Evolutionary conservation across 148 eudicot species (phyloP).

Genomic region (Diospyros kaki): DNA sequence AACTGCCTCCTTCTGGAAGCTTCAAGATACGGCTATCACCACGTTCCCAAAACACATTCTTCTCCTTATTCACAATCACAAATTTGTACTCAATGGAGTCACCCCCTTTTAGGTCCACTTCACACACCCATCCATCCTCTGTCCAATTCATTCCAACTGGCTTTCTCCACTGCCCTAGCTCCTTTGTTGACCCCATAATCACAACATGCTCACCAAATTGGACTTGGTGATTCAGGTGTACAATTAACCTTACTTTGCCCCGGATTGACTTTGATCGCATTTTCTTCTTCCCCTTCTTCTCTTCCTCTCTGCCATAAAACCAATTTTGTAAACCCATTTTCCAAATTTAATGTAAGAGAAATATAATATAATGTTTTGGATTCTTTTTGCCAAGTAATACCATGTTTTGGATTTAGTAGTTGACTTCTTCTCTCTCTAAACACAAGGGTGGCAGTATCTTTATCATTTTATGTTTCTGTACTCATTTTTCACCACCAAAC

Average conservation of each 20-base stretch:
- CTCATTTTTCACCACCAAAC: background rate
- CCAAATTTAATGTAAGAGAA: background rate
- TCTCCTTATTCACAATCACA: constrained; percentile 50
- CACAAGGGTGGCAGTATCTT: too few species aligned
- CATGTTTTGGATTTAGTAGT: background rate
- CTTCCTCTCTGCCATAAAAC: constrained; percentile 45
- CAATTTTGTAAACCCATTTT: constrained; percentile 15
- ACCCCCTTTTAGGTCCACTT: constrained; percentile 47
- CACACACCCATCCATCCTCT: constrained; percentile 72
- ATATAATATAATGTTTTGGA: background rate
- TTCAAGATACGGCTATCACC: constrained; percentile 67
- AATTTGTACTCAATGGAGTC: constrained; percentile 76
- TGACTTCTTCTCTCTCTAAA: background rate
- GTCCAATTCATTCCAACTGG: constrained; percentile 69
- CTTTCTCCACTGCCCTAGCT: constrained; percentile 85
- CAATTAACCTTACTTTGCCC: constrained; percentile 52
- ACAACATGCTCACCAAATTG: constrained; percentile 74
- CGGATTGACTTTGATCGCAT: constrained; percentile 20
- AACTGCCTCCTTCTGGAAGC: constrained; percentile 56
- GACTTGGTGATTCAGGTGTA: constrained; percentile 80
- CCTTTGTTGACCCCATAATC: constrained; percentile 63
- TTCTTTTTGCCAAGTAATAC: background rate
- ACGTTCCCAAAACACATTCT: constrained; percentile 66
- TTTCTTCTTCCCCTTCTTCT: constrained; percentile 26
- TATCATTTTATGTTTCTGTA: background rate